These are phyloP conservation scores for Dicorynia guianensis DNA, from an alignment of 306 rosid genomes.

Conservation along the genomic window DNA sequence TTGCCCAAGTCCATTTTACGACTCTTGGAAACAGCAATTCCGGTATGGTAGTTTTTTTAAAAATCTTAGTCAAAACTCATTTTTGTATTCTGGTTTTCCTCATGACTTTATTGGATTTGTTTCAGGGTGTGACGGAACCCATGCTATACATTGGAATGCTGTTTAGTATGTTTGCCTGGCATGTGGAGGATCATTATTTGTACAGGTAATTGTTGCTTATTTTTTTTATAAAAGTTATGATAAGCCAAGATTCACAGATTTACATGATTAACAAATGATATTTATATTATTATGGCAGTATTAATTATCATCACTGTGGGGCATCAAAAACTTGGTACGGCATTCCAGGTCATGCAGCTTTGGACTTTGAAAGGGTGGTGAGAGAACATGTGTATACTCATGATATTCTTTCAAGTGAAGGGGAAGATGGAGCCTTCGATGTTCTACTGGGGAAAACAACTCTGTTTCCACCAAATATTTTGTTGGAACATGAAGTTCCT, in stretches of 20 bases:
- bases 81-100: conserved; percentile 21
- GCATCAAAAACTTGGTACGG: conserved; percentile 99
- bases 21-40: conserved; percentile 81
- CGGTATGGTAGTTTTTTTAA: conserved; percentile 57
- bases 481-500: conserved; percentile 85
- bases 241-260: conserved; percentile 24
- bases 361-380: conserved; percentile 87
- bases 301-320: conserved; percentile 95
- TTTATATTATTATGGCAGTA: conserved; percentile 60
- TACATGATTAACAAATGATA: conserved; percentile 35
- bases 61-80: conserved; percentile 7
- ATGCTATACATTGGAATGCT: conserved; percentile 98
- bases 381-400: conserved; percentile 81
- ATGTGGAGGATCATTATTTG: conserved; percentile 95
- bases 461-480: conserved; percentile 86
- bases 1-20: conserved; percentile 85
- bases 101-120: conserved; percentile 42
- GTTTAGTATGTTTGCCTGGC: conserved; percentile 99
- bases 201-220: conserved; percentile 66
- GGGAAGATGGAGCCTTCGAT: conserved; percentile 97
- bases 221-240: not conserved
- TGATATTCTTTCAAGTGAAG: conserved; percentile 79
- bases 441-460: conserved; percentile 93
- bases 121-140: conserved; percentile 96
- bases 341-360: conserved; percentile 89